These are phyloP conservation scores for Vitis amurensis DNA, from an alignment of 164 flowering plant genomes.

Conservation along the genomic window DNA sequence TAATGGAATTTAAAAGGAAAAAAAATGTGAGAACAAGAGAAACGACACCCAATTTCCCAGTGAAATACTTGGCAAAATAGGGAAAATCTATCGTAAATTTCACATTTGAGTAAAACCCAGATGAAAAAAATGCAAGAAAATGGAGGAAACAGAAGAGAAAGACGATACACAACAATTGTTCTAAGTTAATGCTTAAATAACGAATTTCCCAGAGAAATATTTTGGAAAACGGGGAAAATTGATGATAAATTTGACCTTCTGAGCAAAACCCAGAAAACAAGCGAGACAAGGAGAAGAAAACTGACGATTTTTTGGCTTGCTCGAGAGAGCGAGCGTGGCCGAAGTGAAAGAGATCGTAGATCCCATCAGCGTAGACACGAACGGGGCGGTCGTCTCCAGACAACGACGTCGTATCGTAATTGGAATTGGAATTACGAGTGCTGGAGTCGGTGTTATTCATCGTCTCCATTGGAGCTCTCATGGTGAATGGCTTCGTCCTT, in stretches of 20 bases:
- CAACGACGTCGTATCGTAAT: constrained; percentile 13
- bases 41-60: no score
- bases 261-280: neutral
- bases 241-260: no score
- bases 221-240: no score
- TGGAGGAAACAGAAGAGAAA: no score
- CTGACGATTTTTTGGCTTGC: constrained; percentile 80
- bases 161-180: no score
- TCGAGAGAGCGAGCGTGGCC: constrained; percentile 95
- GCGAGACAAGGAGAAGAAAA: neutral
- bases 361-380: constrained; percentile 82
- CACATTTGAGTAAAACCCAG: no score
- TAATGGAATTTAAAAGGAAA: neutral
- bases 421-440: neutral
- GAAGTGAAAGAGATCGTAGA: constrained; percentile 94
- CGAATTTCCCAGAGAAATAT: no score
- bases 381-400: constrained; percentile 33
- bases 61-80: no score
- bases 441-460: neutral
- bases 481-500: no score
- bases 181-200: no score
- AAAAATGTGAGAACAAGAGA: neutral
- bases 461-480: neutral
- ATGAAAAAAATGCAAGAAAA: no score
- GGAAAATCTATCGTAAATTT: no score